A percentile compares a stretch with the other conserved stretches of the same genome.
These are phyloP conservation scores for Phytophthora rubi DNA, from an alignment of 352 stramenopile species.

Conservation along the genomic window DNA sequence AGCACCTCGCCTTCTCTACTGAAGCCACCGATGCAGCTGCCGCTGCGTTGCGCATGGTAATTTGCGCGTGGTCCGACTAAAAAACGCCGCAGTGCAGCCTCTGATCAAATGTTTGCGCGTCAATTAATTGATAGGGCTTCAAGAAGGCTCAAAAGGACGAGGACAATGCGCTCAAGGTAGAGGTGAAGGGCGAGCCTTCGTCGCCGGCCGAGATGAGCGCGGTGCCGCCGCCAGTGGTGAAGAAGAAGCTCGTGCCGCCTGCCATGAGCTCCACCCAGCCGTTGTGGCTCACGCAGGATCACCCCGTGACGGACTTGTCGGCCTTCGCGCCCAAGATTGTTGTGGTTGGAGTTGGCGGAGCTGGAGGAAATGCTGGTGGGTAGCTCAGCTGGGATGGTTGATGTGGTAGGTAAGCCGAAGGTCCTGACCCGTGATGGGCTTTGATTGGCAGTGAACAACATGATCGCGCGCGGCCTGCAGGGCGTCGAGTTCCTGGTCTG, in stretches of 20 bases:
- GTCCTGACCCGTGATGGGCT: not conserved
- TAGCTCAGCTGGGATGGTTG: not conserved
- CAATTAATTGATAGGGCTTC: constrained; percentile 37
- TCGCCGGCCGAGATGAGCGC: constrained; percentile 14
- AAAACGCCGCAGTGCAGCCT: not conserved
- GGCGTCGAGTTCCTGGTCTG: constrained; percentile 91
- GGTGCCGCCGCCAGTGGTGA: constrained; percentile 5
- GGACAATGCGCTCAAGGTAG: constrained; percentile 15
- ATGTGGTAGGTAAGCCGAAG: not conserved
- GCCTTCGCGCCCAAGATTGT: constrained; percentile 88
- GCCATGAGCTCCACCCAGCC: constrained; percentile 67
- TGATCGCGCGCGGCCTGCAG: constrained; percentile 85
- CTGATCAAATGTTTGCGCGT: constrained; percentile 28
- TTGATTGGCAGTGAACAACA: constrained; percentile 80
- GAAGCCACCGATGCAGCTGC: constrained; percentile 76
- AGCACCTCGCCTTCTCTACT: constrained; percentile 54
- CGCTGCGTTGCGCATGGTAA: constrained; percentile 75
- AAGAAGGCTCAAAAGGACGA: constrained; percentile 65
- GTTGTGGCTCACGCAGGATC: constrained; percentile 76
- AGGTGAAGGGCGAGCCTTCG: constrained; percentile 1
- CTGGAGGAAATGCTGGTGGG: constrained; percentile 86
- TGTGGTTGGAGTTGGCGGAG: constrained; percentile 87
- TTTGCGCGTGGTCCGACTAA: not conserved
- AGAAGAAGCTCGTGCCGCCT: constrained; percentile 50
- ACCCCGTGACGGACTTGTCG: constrained; percentile 66